Evolutionary conservation across 345 rosid genomes (phyloP).

Genomic region (thale cress (Arabidopsis thaliana)): TAIR10.1 NC_003070.9:27466501-27467000

Average conservation of each 20-base stretch:
- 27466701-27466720: neutral
- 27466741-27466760: neutral
- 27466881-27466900: conserved; percentile 25
- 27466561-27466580: conserved; percentile 26
- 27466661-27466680: neutral
- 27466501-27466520: conserved; percentile 1
- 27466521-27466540: conserved; percentile 12
- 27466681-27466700: neutral
- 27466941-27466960: conserved; percentile 27
- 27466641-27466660: neutral
- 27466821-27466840: neutral
- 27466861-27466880: neutral
- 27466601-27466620: neutral
- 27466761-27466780: too few species aligned
- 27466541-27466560: conserved; percentile 46
- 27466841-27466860: neutral
- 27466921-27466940: conserved; percentile 16
- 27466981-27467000: conserved; percentile 5
- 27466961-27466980: conserved; percentile 31
- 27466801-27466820: neutral
- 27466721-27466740: neutral
- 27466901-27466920: conserved; percentile 31
- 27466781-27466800: neutral
- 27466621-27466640: neutral
- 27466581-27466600: conserved; percentile 13